Evolutionary conservation across 441 rosid species (phyloP).

Genomic region (Manihot esculenta): DNA sequence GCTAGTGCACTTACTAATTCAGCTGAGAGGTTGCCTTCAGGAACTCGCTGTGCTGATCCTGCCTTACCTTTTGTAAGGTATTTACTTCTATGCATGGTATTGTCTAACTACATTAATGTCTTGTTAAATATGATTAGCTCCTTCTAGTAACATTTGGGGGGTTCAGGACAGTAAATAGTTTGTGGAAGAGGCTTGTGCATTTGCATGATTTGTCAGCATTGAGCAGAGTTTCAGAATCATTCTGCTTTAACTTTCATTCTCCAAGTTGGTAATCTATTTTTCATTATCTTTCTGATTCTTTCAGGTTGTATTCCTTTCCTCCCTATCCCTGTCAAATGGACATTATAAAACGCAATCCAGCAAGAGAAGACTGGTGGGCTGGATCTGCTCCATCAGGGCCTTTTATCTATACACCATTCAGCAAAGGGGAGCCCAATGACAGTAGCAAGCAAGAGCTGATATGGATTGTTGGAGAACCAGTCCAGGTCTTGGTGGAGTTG

Average conservation of each 20-base stretch:
- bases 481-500: conserved; percentile 96
- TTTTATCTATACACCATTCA: conserved; percentile 95
- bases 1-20: conserved; percentile 86
- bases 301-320: conserved; percentile 83
- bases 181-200: conserved; percentile 3
- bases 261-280: conserved; percentile 11
- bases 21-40: conserved; percentile 86
- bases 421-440: conserved; percentile 84
- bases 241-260: neutral
- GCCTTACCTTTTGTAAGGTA: conserved; percentile 97
- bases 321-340: conserved; percentile 77
- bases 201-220: neutral
- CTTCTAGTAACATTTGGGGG: neutral
- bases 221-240: neutral
- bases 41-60: conserved; percentile 97
- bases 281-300: conserved; percentile 20
- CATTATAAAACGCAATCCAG: conserved; percentile 79
- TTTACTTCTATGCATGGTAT: neutral
- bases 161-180: neutral
- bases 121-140: neutral
- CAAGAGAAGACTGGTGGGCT: conserved; percentile 95
- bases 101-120: neutral
- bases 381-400: conserved; percentile 99
- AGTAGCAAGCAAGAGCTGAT: conserved; percentile 75
- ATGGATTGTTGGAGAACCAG: conserved; percentile 98